Percentiles rank a stretch among this genome's conserved stretches.
phyloP scores from a whole-genome alignment of 2,329 filamentous ascomycete genomes.

The Cadophora luteo-olivacea region DNA sequence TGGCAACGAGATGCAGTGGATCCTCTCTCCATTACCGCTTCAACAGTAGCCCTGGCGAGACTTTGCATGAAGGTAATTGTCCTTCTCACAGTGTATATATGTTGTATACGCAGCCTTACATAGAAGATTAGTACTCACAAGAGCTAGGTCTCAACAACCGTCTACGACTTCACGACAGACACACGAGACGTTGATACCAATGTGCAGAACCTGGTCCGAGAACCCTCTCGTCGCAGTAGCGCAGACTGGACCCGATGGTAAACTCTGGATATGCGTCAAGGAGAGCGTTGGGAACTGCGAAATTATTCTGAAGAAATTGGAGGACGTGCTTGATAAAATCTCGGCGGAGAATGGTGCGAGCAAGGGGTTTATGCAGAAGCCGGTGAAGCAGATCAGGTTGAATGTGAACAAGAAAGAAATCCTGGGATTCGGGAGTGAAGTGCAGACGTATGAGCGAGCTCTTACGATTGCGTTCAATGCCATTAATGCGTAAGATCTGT shows the following conservation, averaged over 20 bases:
- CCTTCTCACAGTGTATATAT: background rate
- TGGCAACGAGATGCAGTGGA: background rate
- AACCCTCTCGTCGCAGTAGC: slow-evolving; percentile 4
- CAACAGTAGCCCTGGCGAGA: background rate
- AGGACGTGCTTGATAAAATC: background rate
- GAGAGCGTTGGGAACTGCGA: background rate
- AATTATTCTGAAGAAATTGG: background rate
- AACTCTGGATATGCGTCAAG: background rate
- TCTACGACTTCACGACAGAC: slow-evolving; percentile 5
- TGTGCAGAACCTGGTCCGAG: background rate
- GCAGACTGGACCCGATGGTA: slow-evolving; percentile 6
- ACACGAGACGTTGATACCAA: background rate
- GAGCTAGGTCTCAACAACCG: background rate
- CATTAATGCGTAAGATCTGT: background rate
- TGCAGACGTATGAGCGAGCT: background rate
- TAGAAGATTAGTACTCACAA: background rate
- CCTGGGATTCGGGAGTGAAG: background rate
- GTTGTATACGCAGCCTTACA: background rate
- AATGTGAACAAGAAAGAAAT: slow-evolving; percentile 1
- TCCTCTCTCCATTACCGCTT: background rate
- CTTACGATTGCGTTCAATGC: slow-evolving; percentile 6
- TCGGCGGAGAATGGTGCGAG: background rate
- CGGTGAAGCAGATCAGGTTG: slow-evolving; percentile 1
- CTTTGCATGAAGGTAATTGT: background rate
- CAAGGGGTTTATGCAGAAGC: slow-evolving; percentile 1